Conservation (phyloP, 495 filamentous ascomycete genomes). For the Clohesyomyces aquaticus region DNA sequence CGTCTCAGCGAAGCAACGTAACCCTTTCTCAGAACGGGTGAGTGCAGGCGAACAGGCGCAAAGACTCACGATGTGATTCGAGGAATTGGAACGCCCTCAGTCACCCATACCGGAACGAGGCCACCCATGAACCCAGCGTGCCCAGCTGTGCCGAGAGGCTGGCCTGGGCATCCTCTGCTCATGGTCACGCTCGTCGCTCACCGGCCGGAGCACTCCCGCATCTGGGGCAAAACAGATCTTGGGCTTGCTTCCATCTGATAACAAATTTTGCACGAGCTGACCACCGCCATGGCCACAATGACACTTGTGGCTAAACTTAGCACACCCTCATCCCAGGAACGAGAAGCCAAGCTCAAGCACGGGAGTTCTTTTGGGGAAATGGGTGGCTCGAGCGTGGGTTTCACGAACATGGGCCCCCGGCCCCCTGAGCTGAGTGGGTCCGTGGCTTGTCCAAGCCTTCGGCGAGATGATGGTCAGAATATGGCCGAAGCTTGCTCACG, state of each 20-base stretch:
- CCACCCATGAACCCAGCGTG: slow-evolving; percentile 6
- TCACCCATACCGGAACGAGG: slow-evolving; percentile 20
- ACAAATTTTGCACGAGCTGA: background rate
- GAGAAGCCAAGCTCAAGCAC: background rate
- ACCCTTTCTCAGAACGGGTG: slow-evolving; percentile 1
- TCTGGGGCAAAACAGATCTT: background rate
- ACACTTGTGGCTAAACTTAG: slow-evolving; percentile 9
- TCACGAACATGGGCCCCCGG: slow-evolving; percentile 28
- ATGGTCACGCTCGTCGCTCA: background rate
- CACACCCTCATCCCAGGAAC: background rate
- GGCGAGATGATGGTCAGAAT: slow-evolving; percentile 25
- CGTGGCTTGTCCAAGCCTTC: slow-evolving; percentile 21
- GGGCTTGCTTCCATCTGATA: background rate
- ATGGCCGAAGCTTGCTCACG: slow-evolving; percentile 31
- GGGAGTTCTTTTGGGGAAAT: background rate
- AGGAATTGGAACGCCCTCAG: slow-evolving; percentile 17
- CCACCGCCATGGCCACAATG: slow-evolving; percentile 16
- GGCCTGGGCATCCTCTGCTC: background rate
- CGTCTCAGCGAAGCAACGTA: background rate
- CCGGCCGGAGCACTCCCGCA: background rate
- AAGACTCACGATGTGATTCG: slow-evolving; percentile 20
- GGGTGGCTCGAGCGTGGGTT: slow-evolving; percentile 13
- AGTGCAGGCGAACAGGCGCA: slow-evolving; percentile 18
- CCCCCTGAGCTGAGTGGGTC: slow-evolving; percentile 30
- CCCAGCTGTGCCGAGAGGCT: background rate